phyloP scores from a whole-genome alignment of 2,329 filamentous ascomycete species.

The Colletotrichum gloeosporioides region DNA sequence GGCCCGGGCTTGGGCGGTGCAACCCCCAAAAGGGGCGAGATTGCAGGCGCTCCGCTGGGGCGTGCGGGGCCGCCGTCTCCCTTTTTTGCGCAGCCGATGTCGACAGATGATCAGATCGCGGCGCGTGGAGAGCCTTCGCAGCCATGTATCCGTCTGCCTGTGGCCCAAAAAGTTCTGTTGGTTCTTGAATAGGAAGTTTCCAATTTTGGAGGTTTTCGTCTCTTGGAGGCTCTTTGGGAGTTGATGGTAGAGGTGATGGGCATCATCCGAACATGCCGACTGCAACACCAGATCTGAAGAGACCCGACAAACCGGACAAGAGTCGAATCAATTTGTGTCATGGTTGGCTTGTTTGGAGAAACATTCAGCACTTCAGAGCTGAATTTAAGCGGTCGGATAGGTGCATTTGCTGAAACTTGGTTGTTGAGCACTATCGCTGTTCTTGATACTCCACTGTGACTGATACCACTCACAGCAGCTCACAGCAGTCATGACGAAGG shows the following conservation, averaged over 20 bases:
- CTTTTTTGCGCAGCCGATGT: background rate
- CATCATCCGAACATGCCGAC: background rate
- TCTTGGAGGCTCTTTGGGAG: background rate
- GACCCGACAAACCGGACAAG: background rate
- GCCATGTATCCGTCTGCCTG: background rate
- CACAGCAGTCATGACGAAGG: too few species aligned
- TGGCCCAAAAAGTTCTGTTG: background rate
- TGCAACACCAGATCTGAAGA: background rate
- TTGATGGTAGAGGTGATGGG: background rate
- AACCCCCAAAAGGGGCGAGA: slow-evolving; percentile 4
- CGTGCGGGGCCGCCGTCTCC: background rate
- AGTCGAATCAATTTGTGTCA: background rate
- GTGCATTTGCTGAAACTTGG: rapidly evolving
- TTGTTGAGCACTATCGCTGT: background rate
- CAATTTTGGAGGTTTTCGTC: background rate
- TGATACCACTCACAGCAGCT: too few species aligned
- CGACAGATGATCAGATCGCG: background rate
- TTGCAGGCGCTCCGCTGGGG: slow-evolving; percentile 9
- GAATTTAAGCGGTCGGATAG: rapidly evolving
- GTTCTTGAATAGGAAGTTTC: background rate
- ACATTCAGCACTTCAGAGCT: background rate
- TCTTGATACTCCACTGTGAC: too few species aligned
- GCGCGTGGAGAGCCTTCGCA: background rate
- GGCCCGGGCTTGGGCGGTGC: background rate
- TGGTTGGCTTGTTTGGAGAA: rapidly evolving